phyloP scores from a whole-genome alignment of 768 basidiomycete species.

The Suillus spraguei region DNA sequence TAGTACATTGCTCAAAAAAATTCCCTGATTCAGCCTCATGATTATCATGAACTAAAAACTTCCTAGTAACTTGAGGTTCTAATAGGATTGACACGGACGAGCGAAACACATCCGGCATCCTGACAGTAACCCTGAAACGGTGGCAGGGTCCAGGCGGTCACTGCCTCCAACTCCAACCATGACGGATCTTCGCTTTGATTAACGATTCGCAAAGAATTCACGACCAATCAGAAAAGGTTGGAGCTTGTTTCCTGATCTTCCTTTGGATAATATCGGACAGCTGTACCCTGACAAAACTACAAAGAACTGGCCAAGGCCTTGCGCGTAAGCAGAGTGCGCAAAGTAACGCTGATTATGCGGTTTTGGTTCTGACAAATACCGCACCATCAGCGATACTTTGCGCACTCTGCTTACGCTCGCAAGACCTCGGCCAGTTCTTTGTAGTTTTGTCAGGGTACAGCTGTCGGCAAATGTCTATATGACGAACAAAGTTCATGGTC shows the following conservation, averaged over 20 bases:
- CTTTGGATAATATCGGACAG: not conserved
- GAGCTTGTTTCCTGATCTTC: not conserved
- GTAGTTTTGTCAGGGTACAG: no score
- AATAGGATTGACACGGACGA: no score
- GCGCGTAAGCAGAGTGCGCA: not conserved
- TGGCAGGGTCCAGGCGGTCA: not conserved
- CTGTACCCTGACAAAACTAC: not conserved
- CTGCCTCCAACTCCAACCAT: not conserved
- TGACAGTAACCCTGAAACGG: not conserved
- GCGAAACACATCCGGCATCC: not conserved
- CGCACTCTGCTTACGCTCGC: no score
- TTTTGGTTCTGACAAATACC: no score
- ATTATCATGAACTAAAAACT: no score
- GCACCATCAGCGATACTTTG: no score
- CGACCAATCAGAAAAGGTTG: not conserved
- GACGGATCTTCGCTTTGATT: not conserved
- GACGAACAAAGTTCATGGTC: not conserved
- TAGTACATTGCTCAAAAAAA: no score
- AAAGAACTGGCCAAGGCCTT: not conserved
- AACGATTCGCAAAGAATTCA: not conserved
- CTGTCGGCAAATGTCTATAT: no score
- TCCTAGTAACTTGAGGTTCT: no score
- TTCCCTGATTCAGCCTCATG: no score
- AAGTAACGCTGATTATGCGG: no score
- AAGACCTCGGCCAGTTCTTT: no score